These are phyloP conservation scores for Neonectria coccinea DNA, from an alignment of 2,329 filamentous ascomycete genomes.

Conservation along the genomic window DNA sequence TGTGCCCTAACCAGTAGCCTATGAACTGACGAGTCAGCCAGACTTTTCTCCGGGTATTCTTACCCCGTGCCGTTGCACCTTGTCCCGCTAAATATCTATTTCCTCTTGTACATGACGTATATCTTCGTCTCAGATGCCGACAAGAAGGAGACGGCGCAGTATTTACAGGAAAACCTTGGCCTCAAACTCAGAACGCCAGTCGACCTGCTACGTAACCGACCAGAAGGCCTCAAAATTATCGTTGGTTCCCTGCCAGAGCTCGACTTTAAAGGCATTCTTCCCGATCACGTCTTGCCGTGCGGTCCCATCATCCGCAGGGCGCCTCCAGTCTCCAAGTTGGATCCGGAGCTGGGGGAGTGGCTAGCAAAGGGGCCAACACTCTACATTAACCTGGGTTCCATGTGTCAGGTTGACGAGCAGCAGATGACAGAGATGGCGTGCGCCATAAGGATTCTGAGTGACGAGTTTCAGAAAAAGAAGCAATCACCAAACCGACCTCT, in stretches of 20 bases:
- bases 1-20: too few relatives aligned
- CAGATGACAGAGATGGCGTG: too few relatives aligned
- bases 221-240: conserved; percentile 39
- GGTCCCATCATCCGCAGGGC: conserved; percentile 59
- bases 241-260: conserved; percentile 46
- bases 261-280: conserved; percentile 56
- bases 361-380: conserved; percentile 56
- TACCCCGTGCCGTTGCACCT: conserved; percentile 60
- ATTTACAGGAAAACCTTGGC: too few relatives aligned
- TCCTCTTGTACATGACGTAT: conserved; percentile 46
- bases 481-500: conserved; percentile 2
- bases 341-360: conserved; percentile 58
- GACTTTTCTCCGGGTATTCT: conserved; percentile 57
- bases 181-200: conserved; percentile 26
- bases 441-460: too few relatives aligned
- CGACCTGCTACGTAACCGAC: conserved; percentile 37
- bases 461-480: conserved; percentile 28
- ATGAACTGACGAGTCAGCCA: conserved; percentile 42
- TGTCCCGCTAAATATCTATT: conserved; percentile 56
- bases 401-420: conserved; percentile 31
- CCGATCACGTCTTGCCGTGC: conserved; percentile 55
- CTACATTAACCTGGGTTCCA: conserved; percentile 62
- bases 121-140: too few relatives aligned
- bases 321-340: conserved; percentile 48
- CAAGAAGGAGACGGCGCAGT: too few relatives aligned